Conservation (phyloP, 2,329 filamentous ascomycete species). For the Penicillium sclerotiorum region DNA sequence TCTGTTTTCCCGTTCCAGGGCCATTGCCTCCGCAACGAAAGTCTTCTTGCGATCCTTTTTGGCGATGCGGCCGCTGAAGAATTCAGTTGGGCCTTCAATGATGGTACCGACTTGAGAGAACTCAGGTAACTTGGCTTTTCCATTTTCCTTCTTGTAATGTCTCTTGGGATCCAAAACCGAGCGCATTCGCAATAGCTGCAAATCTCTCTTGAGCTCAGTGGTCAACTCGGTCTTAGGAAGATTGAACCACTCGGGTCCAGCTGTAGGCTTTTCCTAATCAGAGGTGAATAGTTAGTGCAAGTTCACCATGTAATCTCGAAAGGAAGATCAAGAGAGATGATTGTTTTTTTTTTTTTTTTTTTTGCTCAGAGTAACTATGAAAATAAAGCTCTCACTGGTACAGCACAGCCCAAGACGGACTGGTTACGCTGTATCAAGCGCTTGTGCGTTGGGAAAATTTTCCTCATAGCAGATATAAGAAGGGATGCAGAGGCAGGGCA, state of each 20-base stretch:
- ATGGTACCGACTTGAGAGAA: constrained; percentile 90
- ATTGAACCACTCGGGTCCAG: constrained; percentile 84
- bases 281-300: constrained; percentile 30
- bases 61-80: constrained; percentile 75
- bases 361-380: constrained; percentile 75
- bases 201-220: constrained; percentile 81
- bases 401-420: constrained; percentile 78
- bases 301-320: background rate
- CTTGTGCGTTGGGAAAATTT: constrained; percentile 67
- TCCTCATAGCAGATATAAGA: constrained; percentile 65
- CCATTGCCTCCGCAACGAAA: constrained; percentile 81
- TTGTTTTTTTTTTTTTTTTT: constrained; percentile 27
- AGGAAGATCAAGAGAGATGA: background rate
- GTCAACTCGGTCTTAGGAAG: constrained; percentile 83
- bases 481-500: constrained; percentile 2
- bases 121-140: constrained; percentile 71
- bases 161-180: constrained; percentile 84
- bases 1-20: constrained; percentile 63
- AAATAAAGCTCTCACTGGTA: constrained; percentile 67
- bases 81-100: constrained; percentile 85
- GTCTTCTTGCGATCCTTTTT: constrained; percentile 88
- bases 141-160: constrained; percentile 84
- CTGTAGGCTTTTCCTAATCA: constrained; percentile 61
- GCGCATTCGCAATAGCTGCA: constrained; percentile 88
- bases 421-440: constrained; percentile 71